Percentiles rank a stretch among this genome's conserved stretches.
Evolutionary conservation across 1,284 basidiomycete genomes (phyloP).

Genomic region (Cutaneotrichosporon sp.): DNA sequence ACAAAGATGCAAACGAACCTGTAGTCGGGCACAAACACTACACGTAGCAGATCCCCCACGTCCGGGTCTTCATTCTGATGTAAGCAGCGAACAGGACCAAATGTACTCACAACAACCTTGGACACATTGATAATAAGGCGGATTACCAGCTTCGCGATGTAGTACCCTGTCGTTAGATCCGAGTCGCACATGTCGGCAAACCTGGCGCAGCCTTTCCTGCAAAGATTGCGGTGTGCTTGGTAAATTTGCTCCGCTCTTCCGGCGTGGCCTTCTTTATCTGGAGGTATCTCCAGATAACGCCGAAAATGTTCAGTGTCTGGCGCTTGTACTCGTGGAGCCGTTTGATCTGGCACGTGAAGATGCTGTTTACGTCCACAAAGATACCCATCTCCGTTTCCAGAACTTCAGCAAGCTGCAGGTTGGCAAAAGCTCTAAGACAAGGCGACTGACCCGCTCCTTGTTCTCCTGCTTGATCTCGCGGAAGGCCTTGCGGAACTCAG

Average conservation of each 20-base stretch:
- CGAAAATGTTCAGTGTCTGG: constrained; percentile 51
- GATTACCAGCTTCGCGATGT: constrained; percentile 62
- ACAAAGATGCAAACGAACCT: constrained; percentile 10
- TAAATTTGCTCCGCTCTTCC: constrained; percentile 64
- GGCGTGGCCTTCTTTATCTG: constrained; percentile 69
- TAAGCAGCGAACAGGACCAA: not conserved
- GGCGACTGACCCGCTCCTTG: constrained; percentile 63
- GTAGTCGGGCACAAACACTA: constrained; percentile 78
- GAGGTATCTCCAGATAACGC: constrained; percentile 81
- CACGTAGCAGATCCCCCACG: constrained; percentile 70
- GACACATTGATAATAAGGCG: constrained; percentile 85
- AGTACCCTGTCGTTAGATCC: constrained; percentile 36
- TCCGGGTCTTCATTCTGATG: constrained; percentile 70
- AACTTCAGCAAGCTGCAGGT: constrained; percentile 56
- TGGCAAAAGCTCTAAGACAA: not conserved
- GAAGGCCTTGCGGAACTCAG: constrained; percentile 70
- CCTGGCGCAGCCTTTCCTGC: constrained; percentile 60
- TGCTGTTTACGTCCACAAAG: constrained; percentile 62
- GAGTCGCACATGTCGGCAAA: not conserved
- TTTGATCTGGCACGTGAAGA: constrained; percentile 92
- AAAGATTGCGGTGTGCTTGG: constrained; percentile 70
- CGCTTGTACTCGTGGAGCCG: constrained; percentile 67
- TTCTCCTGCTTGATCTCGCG: constrained; percentile 76
- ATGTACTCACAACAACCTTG: constrained; percentile 56
- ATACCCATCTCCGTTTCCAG: constrained; percentile 67